Evolutionary conservation across 1,284 basidiomycete genomes (phyloP), one percentile per base, ranked within the genome.

Genomic region (Cerioporus squamosus): DNA sequence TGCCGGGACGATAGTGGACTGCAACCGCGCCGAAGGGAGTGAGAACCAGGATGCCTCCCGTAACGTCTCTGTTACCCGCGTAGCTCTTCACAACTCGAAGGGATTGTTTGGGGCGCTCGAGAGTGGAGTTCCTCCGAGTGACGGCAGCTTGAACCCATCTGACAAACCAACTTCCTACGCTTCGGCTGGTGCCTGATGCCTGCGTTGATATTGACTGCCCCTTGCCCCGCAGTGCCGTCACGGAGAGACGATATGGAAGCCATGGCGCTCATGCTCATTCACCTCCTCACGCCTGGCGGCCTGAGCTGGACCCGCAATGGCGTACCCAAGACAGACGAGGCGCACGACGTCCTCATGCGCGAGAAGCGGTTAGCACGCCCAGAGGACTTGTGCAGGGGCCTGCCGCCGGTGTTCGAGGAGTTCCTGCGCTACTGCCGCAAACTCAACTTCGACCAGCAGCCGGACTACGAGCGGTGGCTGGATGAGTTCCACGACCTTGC

Each of bases 181-280:
- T 44, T 10, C 42, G 20, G 20, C 42, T 20, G 22, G 42, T 12
- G 20, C 42, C 20, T 26, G n/a, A 5, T n/a, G 4, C 2, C n/a
- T 6, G 33, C 40, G 17, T 18, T 20, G 10, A 31, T 50, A 24
- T 44, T 38, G 12, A 42, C 53, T 17, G 53, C 53, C 20, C 51
- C 14, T 36, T 14, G 10, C 10, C 15, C 33, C 56, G 59, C 68
- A 89, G 88, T 90, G 18, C 88, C 88, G 20, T 87, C 89, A 55
- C 81, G 89, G 45, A 79, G 89, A 60, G 89, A 91, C 67, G 89
- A 91, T 67, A 78, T 91, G 51, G 89, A 91, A 72, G 89, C 89
- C 0, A 78, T 82, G 29, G 88, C 87, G 2, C 77, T 91, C 38
- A 89, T 91, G 87, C 78, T 91, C 57, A 88, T 91, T 57, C 89